Evolutionary conservation across 2,329 filamentous ascomycete genomes (phyloP), one percentile per base, ranked within the genome.

Genomic region (Fusarium buxicola): DNA sequence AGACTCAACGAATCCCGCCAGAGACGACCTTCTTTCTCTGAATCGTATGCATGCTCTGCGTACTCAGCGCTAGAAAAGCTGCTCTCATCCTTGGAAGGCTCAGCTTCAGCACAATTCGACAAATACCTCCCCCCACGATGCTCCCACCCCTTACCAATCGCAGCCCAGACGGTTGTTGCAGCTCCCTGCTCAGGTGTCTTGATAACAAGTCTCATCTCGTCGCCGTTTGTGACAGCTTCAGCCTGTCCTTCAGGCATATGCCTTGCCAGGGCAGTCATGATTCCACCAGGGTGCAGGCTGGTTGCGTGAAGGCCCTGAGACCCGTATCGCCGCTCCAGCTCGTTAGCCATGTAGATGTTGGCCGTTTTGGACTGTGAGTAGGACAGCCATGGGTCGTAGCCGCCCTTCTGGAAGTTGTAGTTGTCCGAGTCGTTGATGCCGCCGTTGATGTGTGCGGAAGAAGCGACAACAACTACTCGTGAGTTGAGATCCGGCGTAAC

Each of bases 391-490:
- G 51, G 52, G 1, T 58, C 46, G 9, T 70, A 70, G 4, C 47
- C 36, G 1, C 57, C 55, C 2, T 57, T 45, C 34, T 63, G 25
- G 5, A 44, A 50, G 15, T 47, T 16, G 32, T 66, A 65, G 49
- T 69, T 57, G 11, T 56, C 46, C 4, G 45, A n/a, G 16, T 59
- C 40, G 3, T 60, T 55, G 13, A 50, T 51, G 1, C 57, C 40
- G 3, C 31, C 8, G 2, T 46, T 18, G 7, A 55, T 51, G 30
- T 86, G 83, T 5, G 69, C 78, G 0, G 74, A 62, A 1, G 79
- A 81, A 1, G 80, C 76, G 1, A 85, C 68, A 5, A 73, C 69
- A 31, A 86, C 75, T 5, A 85, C 79, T 3, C 84, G 77, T 1
- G 79, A 82, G 11, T 75, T 65, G 21, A 80, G 81, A 0, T 65